A percentile compares a stretch with the other conserved stretches of the same genome.
These are phyloP conservation scores for Podila epicladia DNA, from an alignment of 192 early-diverging fungal species.

Conservation along the genomic window DNA sequence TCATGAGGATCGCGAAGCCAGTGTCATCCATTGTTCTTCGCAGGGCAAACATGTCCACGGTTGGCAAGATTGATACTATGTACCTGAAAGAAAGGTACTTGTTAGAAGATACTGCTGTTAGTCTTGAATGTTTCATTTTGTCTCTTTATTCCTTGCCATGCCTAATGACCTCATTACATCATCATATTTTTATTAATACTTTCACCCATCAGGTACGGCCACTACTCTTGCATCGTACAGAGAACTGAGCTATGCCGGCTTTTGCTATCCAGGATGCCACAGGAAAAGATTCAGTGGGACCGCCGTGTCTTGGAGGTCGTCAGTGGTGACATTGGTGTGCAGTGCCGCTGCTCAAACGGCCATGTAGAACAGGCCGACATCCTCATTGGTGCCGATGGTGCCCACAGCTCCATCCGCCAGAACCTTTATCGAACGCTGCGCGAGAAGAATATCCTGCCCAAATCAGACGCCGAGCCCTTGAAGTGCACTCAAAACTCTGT, in stretches of 20 bases:
- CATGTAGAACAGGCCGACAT: constrained; percentile 28
- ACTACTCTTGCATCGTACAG: constrained; percentile 13
- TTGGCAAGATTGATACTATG: constrained; percentile 25
- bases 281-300: constrained; percentile 23
- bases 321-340: constrained; percentile 28
- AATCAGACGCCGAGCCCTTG: constrained; percentile 4
- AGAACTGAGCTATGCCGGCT: constrained; percentile 22
- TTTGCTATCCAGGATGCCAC: constrained; percentile 21
- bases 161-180: not conserved
- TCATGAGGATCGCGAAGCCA: constrained; percentile 33
- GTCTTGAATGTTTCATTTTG: not conserved
- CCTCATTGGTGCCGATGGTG: constrained; percentile 35
- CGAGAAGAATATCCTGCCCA: constrained; percentile 7
- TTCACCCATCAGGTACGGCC: constrained; percentile 17
- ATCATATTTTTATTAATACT: not conserved
- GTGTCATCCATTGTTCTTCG: constrained; percentile 17
- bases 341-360: constrained; percentile 41
- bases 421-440: constrained; percentile 1
- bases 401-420: constrained; percentile 24
- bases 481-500: constrained; percentile 18
- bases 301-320: constrained; percentile 35
- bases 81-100: constrained; percentile 26
- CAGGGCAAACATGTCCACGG: constrained; percentile 27
- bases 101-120: not conserved
- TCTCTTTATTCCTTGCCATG: not conserved